These are phyloP conservation scores for Scutellaria barbata DNA, from an alignment of 257 asterid species.

Conservation along the genomic window DNA sequence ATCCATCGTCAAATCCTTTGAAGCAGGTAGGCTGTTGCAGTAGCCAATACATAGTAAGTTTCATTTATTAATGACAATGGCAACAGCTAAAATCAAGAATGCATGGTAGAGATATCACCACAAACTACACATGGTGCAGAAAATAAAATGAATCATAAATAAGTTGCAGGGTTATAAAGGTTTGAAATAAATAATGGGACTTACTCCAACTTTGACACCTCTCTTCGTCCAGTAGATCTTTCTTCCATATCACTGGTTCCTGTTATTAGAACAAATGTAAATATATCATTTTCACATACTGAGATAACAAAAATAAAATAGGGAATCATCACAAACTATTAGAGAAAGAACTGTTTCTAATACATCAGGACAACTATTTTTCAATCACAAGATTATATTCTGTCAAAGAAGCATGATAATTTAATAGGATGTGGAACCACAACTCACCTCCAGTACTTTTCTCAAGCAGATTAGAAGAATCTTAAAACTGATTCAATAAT, in stretches of 20 bases:
- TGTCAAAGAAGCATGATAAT: constrained; percentile 24
- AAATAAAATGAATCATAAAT: background rate
- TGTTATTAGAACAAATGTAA: constrained; percentile 37
- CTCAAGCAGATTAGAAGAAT: background rate
- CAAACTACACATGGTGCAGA: background rate
- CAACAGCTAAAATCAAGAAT: constrained; percentile 12
- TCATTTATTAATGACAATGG: background rate
- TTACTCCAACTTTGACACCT: constrained; percentile 52
- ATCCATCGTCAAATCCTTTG: constrained; percentile 46
- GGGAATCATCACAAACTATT: background rate
- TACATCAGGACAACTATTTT: background rate
- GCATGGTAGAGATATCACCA: background rate
- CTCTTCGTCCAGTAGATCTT: constrained; percentile 33
- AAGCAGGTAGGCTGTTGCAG: constrained; percentile 47
- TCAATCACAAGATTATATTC: constrained; percentile 14
- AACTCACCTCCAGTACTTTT: background rate
- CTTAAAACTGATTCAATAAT: background rate
- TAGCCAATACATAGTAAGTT: constrained; percentile 17
- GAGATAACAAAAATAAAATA: constrained; percentile 4
- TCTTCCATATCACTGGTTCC: constrained; percentile 44
- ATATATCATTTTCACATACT: constrained; percentile 27
- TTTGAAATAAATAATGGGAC: constrained; percentile 36
- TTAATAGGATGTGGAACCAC: background rate
- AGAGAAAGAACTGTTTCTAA: constrained; percentile 7
- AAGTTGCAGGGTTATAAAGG: background rate